Evolutionary conservation across 2,329 filamentous ascomycete species (phyloP).

Genomic region (Penicillium polonicum): DNA sequence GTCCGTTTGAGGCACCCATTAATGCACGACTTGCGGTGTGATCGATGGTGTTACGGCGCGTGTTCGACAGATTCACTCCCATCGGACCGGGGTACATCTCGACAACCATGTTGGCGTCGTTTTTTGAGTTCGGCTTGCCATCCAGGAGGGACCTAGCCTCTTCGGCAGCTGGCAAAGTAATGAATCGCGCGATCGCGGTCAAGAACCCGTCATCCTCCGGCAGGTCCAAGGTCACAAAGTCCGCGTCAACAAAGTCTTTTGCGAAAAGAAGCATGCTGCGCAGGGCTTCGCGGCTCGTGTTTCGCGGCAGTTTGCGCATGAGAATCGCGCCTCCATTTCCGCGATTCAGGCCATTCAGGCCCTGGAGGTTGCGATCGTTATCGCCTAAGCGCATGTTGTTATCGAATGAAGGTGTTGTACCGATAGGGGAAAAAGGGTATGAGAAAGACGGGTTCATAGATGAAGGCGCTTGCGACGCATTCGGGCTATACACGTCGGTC

Average conservation of each 20-base stretch:
- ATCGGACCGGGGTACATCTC: conserved; percentile 51
- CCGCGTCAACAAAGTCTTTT: conserved; percentile 60
- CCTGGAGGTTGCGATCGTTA: conserved; percentile 36
- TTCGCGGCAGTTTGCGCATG: conserved; percentile 60
- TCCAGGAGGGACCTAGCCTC: conserved; percentile 60
- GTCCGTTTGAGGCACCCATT: conserved; percentile 40
- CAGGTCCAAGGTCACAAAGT: conserved; percentile 55
- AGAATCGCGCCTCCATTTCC: conserved; percentile 47
- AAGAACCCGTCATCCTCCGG: conserved; percentile 57
- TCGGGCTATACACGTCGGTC: conserved; percentile 44
- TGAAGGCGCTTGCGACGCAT: conserved; percentile 36
- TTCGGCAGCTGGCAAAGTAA: conserved; percentile 56
- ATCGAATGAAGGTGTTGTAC: conserved; percentile 39
- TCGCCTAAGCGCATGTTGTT: conserved; percentile 38
- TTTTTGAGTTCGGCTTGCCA: conserved; percentile 61
- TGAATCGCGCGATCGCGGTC: conserved; percentile 60
- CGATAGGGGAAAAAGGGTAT: conserved; percentile 41
- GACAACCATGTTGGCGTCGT: conserved; percentile 58
- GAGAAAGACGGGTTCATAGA: conserved; percentile 38
- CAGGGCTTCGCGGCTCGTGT: conserved; percentile 58
- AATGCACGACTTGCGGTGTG: conserved; percentile 39
- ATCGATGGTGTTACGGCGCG: conserved; percentile 56
- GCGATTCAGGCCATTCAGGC: conserved; percentile 37
- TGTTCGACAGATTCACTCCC: conserved; percentile 32
- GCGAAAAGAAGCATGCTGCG: conserved; percentile 65